Base-by-base conservation (phyloP, 164 flowering plant species). In the Echeveria elegans region DNA sequence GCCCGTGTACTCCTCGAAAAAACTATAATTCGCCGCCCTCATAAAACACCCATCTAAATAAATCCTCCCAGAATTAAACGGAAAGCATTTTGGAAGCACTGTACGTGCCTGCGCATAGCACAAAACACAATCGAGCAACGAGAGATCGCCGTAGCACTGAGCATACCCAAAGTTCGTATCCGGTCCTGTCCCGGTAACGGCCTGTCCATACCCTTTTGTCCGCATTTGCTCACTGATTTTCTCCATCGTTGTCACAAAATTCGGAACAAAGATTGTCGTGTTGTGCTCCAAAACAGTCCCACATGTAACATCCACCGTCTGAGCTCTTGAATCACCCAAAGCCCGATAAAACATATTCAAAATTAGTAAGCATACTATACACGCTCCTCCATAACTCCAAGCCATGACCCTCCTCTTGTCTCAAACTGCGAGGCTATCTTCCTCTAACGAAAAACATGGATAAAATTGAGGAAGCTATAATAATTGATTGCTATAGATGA, bases 91-190 rank as follows among this genome's bases (percentile, higher is more conserved):
- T 37, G 96, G 96, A 15, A 83, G 87, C 23, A 85, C 58, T 0
- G 91, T 83, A 0, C 96, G 86, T 6, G 89, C 89, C 72, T 85
- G 82, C 1, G 91, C 87, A 40, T 83, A 87, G 76, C 93, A 89
- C 0, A 86, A 63, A 0, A 78, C 80, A 24, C 96, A 89, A 62
- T 93, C 96, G 0, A 77, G 80, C 21, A 78, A 63, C 2, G 90
- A 80, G 47, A 93, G 89, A 61, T 90, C 98, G 0, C 97, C 91
- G 30, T 90, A 93, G 72, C 98, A 93, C 66, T 93, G 98, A 3
- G 89, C 90, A 2, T 87, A 79, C 16, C 85, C 94, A 53, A 77
- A 86, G 80, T 77, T 82, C 2, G 71, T 64, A 28, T 90, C 89
- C 4, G 81, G 84, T 15, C 85, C 88, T 2, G 82, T 66, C 36